A percentile compares a stretch with the other conserved stretches of the same genome.
These are phyloP conservation scores for Metarhizium album DNA, from an alignment of 2,329 filamentous ascomycete species.

Conservation along the genomic window DNA sequence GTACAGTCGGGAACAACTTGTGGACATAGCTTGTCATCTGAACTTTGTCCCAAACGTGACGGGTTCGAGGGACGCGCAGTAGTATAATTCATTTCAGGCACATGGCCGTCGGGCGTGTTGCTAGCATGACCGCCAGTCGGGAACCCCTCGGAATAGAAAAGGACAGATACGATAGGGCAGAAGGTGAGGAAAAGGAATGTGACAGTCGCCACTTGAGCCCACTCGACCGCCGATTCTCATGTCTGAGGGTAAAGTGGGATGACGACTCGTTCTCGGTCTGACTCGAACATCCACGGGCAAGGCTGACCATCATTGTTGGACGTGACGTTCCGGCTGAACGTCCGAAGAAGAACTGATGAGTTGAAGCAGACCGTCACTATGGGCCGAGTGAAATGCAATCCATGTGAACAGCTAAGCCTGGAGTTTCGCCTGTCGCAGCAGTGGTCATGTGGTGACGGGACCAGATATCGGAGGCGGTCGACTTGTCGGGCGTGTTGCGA, in stretches of 20 bases:
- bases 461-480: neutral
- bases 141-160: neutral
- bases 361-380: neutral
- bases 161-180: neutral
- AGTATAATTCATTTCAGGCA: neutral
- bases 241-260: conserved; percentile 1
- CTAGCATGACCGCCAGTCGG: neutral
- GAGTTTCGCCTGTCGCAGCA: neutral
- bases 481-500: too few relatives aligned
- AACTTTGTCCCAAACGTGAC: neutral
- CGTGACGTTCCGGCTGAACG: neutral
- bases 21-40: conserved; percentile 1
- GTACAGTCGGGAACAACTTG: neutral
- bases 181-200: neutral
- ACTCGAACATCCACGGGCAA: neutral
- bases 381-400: too few relatives aligned
- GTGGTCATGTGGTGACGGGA: neutral
- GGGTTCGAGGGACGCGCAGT: neutral
- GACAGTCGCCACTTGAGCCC: conserved; percentile 1
- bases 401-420: too few relatives aligned
- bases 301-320: neutral
- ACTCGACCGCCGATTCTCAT: neutral
- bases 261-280: neutral
- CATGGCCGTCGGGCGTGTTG: neutral
- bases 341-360: neutral